These are phyloP conservation scores for Narthecium ossifragum DNA, from an alignment of 106 monocot genomes.

Conservation along the genomic window DNA sequence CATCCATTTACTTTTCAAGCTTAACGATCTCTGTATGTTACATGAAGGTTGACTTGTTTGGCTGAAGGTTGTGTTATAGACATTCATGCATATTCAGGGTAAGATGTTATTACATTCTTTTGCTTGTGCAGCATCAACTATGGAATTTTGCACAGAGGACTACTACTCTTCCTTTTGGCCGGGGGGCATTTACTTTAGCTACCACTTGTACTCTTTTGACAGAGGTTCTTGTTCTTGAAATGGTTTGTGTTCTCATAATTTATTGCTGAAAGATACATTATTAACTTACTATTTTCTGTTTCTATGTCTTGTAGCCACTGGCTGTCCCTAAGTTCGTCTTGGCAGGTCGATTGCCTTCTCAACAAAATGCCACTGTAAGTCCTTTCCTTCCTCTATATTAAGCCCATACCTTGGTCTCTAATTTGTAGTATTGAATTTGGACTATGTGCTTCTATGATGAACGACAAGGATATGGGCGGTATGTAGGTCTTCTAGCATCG, in stretches of 20 bases:
- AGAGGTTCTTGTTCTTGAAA: slow-evolving; percentile 30
- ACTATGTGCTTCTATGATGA: too few species aligned
- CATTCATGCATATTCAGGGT: background rate
- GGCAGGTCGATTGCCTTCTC: slow-evolving; percentile 82
- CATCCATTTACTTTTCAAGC: background rate
- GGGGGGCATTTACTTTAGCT: slow-evolving; percentile 91
- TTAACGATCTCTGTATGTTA: background rate
- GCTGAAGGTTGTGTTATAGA: background rate
- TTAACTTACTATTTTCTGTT: background rate
- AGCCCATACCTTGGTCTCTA: too few species aligned
- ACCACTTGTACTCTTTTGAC: slow-evolving; percentile 86
- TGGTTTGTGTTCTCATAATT: too few species aligned
- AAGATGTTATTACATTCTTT: background rate
- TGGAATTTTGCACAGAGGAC: slow-evolving; percentile 98
- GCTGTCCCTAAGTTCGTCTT: slow-evolving; percentile 79
- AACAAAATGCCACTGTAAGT: slow-evolving; percentile 91
- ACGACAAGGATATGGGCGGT: too few species aligned
- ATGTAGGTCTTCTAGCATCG: too few species aligned
- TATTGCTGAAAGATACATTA: too few species aligned
- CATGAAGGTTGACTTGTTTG: background rate
- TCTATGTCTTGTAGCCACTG: slow-evolving; percentile 48
- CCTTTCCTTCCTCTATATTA: background rate
- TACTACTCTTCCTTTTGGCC: slow-evolving; percentile 83
- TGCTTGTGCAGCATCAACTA: slow-evolving; percentile 61
- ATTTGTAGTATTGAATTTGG: too few species aligned